phyloP scores from a whole-genome alignment of 805 yeast genomes.

The Lachancea quebecensis region DNA sequence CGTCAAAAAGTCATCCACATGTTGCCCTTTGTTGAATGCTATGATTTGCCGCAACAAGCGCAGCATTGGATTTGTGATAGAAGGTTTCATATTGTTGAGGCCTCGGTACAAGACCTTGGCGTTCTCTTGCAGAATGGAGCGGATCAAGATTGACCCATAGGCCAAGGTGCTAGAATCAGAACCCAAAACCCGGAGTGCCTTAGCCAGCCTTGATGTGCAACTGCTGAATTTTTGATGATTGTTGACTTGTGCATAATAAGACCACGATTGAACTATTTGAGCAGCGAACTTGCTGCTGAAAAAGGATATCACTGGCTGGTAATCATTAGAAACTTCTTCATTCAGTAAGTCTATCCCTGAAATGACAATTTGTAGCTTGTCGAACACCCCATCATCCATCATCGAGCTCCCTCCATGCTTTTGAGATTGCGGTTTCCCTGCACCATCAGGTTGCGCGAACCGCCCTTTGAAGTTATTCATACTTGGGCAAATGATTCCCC shows the following conservation, averaged over 20 bases:
- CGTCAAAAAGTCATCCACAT: conserved; percentile 52
- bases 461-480: neutral
- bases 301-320: conserved; percentile 26
- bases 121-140: conserved; percentile 48
- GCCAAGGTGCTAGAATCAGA: conserved; percentile 13
- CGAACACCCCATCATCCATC: conserved; percentile 25
- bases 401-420: conserved; percentile 17
- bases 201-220: conserved; percentile 38
- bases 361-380: conserved; percentile 20
- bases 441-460: neutral
- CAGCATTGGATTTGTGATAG: conserved; percentile 56
- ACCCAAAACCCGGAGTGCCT: conserved; percentile 27
- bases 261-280: conserved; percentile 41
- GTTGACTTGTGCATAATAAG: conserved; percentile 40
- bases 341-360: conserved; percentile 13
- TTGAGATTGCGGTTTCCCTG: conserved; percentile 7
- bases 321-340: conserved; percentile 18
- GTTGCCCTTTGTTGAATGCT: conserved; percentile 40
- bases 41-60: conserved; percentile 48
- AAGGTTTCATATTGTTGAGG: conserved; percentile 49
- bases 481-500: neutral
- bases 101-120: conserved; percentile 62
- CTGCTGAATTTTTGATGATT: conserved; percentile 47
- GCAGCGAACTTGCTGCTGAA: conserved; percentile 31
- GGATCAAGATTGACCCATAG: conserved; percentile 29